Evolutionary conservation across 2,329 filamentous ascomycete species (phyloP).

Genomic region (Colletotrichum horii): DNA sequence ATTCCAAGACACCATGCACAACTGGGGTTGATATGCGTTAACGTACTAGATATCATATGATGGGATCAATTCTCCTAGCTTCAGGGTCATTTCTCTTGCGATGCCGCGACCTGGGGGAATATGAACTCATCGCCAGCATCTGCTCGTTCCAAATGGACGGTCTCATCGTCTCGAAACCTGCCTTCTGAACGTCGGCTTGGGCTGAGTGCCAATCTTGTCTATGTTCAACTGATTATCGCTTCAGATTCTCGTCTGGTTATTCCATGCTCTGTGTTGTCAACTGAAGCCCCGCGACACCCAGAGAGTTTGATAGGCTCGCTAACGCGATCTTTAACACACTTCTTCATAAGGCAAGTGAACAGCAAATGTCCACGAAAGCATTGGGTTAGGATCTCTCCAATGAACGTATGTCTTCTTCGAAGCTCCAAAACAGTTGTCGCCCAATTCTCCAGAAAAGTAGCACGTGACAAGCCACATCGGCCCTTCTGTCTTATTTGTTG

Average conservation of each 20-base stretch:
- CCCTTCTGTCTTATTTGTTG: not conserved
- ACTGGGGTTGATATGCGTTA: rapidly evolving
- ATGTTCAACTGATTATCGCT: not conserved
- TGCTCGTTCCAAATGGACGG: not conserved
- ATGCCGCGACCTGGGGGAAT: not conserved
- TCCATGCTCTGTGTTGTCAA: not conserved
- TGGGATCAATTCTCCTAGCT: not conserved
- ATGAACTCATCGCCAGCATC: not conserved
- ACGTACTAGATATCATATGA: not conserved
- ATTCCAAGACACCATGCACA: not conserved
- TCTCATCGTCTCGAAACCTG: not conserved
- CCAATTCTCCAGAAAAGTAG: not conserved
- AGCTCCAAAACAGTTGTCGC: not conserved
- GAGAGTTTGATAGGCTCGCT: not conserved
- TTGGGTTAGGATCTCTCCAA: not conserved
- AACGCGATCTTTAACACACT: not conserved
- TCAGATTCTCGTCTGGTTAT: not conserved
- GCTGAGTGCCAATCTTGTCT: not conserved
- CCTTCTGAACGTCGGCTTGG: not conserved
- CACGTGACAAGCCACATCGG: not conserved
- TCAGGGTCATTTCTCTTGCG: not conserved
- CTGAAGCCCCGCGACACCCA: not conserved
- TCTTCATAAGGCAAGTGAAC: not conserved
- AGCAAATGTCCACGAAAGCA: not conserved
- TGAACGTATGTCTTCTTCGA: not conserved